These are phyloP conservation scores for Myxozyma sirexii DNA, from an alignment of 805 yeast species.

Conservation along the genomic window DNA sequence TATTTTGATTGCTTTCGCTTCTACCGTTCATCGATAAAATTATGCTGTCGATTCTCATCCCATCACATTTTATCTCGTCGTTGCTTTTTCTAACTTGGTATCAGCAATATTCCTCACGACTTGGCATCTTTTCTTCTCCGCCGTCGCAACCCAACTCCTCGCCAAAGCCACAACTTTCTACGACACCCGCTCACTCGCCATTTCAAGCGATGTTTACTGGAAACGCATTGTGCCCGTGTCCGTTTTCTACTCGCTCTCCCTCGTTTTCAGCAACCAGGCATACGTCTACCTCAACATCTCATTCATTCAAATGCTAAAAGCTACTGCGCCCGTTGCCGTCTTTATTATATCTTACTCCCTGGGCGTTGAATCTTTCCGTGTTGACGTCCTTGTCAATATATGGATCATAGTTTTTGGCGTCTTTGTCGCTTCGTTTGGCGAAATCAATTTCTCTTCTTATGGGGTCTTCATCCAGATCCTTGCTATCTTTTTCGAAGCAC, in stretches of 20 bases:
- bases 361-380: slow-evolving; percentile 32
- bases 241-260: slow-evolving; percentile 35
- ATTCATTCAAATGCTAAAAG: slow-evolving; percentile 39
- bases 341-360: slow-evolving; percentile 34
- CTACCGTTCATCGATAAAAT: neutral
- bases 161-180: slow-evolving; percentile 32
- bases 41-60: too few species aligned
- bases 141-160: slow-evolving; percentile 35
- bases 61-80: neutral
- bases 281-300: slow-evolving; percentile 38
- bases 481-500: slow-evolving; percentile 36
- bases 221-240: slow-evolving; percentile 36
- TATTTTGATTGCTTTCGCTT: neutral
- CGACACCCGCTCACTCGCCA: slow-evolving; percentile 23
- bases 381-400: slow-evolving; percentile 33
- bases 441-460: slow-evolving; percentile 26
- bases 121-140: slow-evolving; percentile 36
- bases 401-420: slow-evolving; percentile 37
- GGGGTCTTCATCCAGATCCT: slow-evolving; percentile 34
- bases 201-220: slow-evolving; percentile 27
- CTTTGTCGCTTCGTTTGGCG: slow-evolving; percentile 37
- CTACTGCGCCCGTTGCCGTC: slow-evolving; percentile 38
- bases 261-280: slow-evolving; percentile 36
- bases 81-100: neutral
- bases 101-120: slow-evolving; percentile 36